Evolutionary conservation across 257 asterid genomes (phyloP), one percentile per base, ranked within the genome.

Genomic region (Ocimum tenuiflorum): DNA sequence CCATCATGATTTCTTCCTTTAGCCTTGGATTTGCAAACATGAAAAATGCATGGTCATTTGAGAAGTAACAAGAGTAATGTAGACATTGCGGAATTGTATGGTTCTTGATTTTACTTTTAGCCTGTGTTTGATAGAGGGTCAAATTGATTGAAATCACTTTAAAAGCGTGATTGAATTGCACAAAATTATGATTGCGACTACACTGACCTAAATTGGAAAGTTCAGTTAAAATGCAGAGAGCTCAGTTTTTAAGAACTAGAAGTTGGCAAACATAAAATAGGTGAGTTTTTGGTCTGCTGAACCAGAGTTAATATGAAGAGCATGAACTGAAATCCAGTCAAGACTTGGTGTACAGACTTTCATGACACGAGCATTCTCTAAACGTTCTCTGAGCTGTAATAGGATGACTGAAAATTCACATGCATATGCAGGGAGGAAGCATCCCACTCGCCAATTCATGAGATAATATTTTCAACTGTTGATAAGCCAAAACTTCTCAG

Each of bases 401-500:
- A 18, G 20, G 53, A 58, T 48, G 49, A 15, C 49, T 8, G 14
- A 27, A 47, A 47, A 48, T 48, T n/a, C 41, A 46, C 27, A 70
- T 62, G 55, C 46, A 36, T 80, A 22, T 82, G 83, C 90, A 91
- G 98, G 87, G 79, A 64, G 64, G 96, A 81, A 60, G 78, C 81
- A 65, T 60, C 79, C 12, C 62, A 54, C 65, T 14, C 73, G 41
- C 91, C 84, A 49, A 63, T 82, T 63, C 91, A 88, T 73, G 96
- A 91, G 85, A 77, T 91, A 39, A 87, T 89, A 52, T 89, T 91
- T 85, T 89, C 98, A 39, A 83, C 98, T 48, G 56, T 71, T 63
- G 96, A 91, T 87, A 89, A 89, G 83, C 96, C 96, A 38, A 91
- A 87, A 82, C 96, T 88, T 77, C 95, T 91, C 57, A 89, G 96